phyloP scores from a whole-genome alignment of 169 alveolate species.

The Eimeria acervulina region DNA sequence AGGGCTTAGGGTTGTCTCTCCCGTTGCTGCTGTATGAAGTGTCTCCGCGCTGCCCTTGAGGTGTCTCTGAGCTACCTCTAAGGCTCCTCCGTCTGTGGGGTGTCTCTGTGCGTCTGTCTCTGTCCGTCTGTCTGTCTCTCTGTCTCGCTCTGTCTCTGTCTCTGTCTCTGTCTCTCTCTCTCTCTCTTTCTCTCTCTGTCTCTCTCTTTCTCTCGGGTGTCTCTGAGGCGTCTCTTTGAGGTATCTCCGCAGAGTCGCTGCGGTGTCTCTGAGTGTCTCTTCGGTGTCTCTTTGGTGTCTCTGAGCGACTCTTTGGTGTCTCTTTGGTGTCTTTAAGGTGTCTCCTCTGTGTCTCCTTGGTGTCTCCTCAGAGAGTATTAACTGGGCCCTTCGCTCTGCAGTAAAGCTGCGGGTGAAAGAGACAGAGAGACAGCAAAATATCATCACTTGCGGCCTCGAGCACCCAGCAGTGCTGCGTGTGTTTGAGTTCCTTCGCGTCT shows the following conservation, averaged over 20 bases:
- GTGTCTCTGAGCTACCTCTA: no score
- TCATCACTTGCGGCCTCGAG: slow-evolving; percentile 29
- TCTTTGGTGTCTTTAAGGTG: no score
- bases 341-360: no score
- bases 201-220: neutral
- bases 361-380: slow-evolving; percentile 61
- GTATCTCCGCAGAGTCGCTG: neutral
- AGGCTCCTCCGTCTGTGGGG: no score
- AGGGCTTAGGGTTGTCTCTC: no score
- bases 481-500: slow-evolving; percentile 20
- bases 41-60: no score
- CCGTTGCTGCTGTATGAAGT: no score
- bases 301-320: neutral
- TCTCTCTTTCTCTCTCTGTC: neutral
- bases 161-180: neutral
- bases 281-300: neutral
- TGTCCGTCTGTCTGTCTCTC: no score
- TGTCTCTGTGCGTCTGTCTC: no score
- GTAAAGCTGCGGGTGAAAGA: neutral
- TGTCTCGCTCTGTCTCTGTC: neutral
- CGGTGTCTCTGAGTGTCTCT: neutral
- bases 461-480: slow-evolving; percentile 42
- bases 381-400: slow-evolving; percentile 50
- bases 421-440: neutral
- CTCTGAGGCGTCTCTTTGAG: neutral